phyloP scores from a whole-genome alignment of 2,329 filamentous ascomycete species.

The Blastomyces emzantsi region DNA sequence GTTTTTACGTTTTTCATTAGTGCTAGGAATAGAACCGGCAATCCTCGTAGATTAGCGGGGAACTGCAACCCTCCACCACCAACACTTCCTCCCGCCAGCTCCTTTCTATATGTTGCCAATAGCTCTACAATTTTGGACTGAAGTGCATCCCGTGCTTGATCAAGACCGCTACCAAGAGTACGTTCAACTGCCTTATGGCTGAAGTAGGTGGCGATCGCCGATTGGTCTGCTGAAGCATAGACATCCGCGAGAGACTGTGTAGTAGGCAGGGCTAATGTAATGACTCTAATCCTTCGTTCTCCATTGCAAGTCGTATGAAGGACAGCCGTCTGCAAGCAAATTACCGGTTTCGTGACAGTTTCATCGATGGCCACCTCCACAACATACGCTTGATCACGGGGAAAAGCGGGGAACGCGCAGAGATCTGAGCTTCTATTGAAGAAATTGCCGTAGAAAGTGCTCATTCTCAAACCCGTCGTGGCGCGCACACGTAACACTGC shows the following conservation, averaged over 20 bases:
- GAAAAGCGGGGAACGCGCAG: slow-evolving; percentile 96
- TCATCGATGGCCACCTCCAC: slow-evolving; percentile 98
- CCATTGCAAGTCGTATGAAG: slow-evolving; percentile 97
- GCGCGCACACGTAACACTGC: slow-evolving; percentile 92
- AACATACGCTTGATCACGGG: slow-evolving; percentile 92
- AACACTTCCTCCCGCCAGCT: slow-evolving; percentile 91
- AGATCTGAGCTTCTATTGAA: slow-evolving; percentile 98
- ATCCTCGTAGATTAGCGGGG: slow-evolving; percentile 78
- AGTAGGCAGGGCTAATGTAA: slow-evolving; percentile 87
- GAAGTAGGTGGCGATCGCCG: slow-evolving; percentile 87
- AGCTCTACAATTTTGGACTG: slow-evolving; percentile 89
- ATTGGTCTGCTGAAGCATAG: slow-evolving; percentile 91
- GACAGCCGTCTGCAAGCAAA: slow-evolving; percentile 89
- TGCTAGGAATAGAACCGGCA: slow-evolving; percentile 85
- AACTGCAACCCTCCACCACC: slow-evolving; percentile 86
- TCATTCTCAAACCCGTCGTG: slow-evolving; percentile 91
- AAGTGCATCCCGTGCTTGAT: slow-evolving; percentile 81
- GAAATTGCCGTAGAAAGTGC: slow-evolving; percentile 98
- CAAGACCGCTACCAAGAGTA: slow-evolving; percentile 73
- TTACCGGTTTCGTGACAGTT: slow-evolving; percentile 78
- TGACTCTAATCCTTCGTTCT: slow-evolving; percentile 85
- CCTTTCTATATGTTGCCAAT: slow-evolving; percentile 91
- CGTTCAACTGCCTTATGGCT: slow-evolving; percentile 96
- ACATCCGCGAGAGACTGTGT: slow-evolving; percentile 84
- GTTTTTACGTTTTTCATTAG: slow-evolving; percentile 81